Evolutionary conservation across 2,329 filamentous ascomycete genomes (phyloP).

Genomic region (Stagonosporopsis cucurbitacearum): DNA sequence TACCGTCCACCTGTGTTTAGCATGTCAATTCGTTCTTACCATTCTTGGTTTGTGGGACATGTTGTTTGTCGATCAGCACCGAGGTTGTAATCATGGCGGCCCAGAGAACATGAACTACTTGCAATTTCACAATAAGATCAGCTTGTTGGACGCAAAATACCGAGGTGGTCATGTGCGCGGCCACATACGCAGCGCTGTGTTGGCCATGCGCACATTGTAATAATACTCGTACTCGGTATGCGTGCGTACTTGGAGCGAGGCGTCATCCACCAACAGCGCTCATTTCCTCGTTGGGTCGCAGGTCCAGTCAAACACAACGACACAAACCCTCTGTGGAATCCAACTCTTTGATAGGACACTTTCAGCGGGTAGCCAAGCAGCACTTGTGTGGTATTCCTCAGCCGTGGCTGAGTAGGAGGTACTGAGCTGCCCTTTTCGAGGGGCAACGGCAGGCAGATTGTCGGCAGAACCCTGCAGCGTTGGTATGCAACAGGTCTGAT

Average conservation of each 20-base stretch:
- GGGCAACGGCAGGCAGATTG: slow-evolving; percentile 4
- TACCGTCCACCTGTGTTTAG: no score
- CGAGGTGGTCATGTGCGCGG: background rate
- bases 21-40: no score
- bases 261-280: slow-evolving; percentile 2
- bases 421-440: slow-evolving; percentile 9
- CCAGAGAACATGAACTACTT: no score
- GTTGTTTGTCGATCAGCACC: background rate
- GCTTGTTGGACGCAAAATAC: background rate
- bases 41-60: background rate
- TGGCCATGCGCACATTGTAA: background rate
- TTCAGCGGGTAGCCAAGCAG: slow-evolving; percentile 2
- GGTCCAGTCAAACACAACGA: slow-evolving; percentile 1
- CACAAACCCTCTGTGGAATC: background rate
- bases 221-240: background rate
- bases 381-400: slow-evolving; percentile 3
- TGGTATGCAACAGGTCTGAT: slow-evolving; percentile 4
- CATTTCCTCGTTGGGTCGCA: slow-evolving; percentile 6
- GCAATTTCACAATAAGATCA: background rate
- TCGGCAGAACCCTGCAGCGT: slow-evolving; percentile 7
- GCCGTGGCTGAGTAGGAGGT: slow-evolving; percentile 11
- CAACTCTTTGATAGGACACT: slow-evolving; percentile 8
- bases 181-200: background rate
- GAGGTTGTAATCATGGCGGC: background rate
- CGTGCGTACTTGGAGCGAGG: slow-evolving; percentile 1